Conservation (phyloP, 345 rosid species). For the Acer yangbiense region DNA sequence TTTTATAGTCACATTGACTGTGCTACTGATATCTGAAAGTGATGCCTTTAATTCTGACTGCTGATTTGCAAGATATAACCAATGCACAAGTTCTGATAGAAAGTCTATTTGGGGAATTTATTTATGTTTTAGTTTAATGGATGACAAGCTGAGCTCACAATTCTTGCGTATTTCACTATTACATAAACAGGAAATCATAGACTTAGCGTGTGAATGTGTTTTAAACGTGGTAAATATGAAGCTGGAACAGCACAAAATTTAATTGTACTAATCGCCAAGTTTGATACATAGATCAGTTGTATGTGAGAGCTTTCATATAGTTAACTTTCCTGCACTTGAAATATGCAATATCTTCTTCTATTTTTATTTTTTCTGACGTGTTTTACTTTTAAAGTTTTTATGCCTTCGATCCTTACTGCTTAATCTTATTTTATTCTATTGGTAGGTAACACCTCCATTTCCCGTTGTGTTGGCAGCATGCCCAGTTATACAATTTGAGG, state of each 20-base stretch:
- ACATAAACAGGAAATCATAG: not conserved
- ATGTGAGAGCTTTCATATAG: not conserved
- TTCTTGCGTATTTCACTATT: not conserved
- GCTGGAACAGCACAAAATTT: not conserved
- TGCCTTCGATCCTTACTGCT: constrained; percentile 15
- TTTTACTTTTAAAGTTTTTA: not conserved
- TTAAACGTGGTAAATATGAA: not conserved
- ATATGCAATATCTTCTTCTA: not conserved
- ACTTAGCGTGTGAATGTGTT: not conserved
- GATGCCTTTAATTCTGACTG: not conserved
- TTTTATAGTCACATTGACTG: not conserved
- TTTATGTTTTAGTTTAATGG: not conserved
- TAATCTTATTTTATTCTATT: constrained; percentile 30
- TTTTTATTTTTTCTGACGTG: not conserved
- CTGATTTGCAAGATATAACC: not conserved
- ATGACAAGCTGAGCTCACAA: not conserved
- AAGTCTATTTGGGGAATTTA: not conserved
- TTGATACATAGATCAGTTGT: not conserved
- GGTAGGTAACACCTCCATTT: constrained; percentile 80
- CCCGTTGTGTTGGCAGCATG: constrained; percentile 64
- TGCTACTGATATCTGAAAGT: not conserved
- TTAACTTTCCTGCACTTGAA: not conserved
- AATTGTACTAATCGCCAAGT: constrained; percentile 7
- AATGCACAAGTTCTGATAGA: not conserved
- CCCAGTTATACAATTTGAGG: constrained; percentile 79